Evolutionary conservation across 129 eudicot species (phyloP).

Genomic region (Escallonia herrerae): DNA sequence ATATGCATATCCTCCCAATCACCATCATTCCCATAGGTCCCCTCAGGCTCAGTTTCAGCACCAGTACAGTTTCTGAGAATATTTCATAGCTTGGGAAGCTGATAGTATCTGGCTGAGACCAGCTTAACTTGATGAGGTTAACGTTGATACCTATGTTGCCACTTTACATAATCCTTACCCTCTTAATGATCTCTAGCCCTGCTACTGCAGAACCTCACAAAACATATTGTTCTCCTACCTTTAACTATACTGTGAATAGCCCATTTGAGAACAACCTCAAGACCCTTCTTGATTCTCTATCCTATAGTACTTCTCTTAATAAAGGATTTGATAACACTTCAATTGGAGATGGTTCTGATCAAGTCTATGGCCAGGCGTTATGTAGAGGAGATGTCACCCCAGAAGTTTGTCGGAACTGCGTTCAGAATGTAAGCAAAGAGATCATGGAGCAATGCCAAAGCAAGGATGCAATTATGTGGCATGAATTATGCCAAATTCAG

Average conservation of each 20-base stretch:
- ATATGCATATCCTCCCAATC: neutral
- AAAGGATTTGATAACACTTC: slow-evolving; percentile 24
- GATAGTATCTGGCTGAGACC: neutral
- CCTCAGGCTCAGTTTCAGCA: neutral
- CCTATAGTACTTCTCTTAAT: slow-evolving; percentile 3
- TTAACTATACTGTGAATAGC: slow-evolving; percentile 18
- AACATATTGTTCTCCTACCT: neutral
- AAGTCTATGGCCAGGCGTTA: slow-evolving; percentile 32
- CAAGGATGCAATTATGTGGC: slow-evolving; percentile 9
- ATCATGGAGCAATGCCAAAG: slow-evolving; percentile 3
- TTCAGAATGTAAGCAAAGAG: slow-evolving; percentile 5
- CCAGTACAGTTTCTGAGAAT: neutral
- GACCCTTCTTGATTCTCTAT: neutral
- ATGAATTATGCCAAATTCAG: slow-evolving; percentile 12
- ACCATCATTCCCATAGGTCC: too few relatives aligned
- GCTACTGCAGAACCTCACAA: neutral
- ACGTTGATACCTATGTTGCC: neutral
- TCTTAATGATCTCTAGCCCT: neutral
- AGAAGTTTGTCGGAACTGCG: slow-evolving; percentile 24
- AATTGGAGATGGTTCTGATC: slow-evolving; percentile 10
- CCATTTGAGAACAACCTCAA: slow-evolving; percentile 9
- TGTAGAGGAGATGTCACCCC: slow-evolving; percentile 46
- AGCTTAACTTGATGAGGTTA: neutral
- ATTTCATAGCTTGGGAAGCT: neutral
- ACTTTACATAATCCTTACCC: neutral